Evolutionary conservation across 805 yeast genomes (phyloP).

Genomic region (Zygosaccharomyces bailii): DNA sequence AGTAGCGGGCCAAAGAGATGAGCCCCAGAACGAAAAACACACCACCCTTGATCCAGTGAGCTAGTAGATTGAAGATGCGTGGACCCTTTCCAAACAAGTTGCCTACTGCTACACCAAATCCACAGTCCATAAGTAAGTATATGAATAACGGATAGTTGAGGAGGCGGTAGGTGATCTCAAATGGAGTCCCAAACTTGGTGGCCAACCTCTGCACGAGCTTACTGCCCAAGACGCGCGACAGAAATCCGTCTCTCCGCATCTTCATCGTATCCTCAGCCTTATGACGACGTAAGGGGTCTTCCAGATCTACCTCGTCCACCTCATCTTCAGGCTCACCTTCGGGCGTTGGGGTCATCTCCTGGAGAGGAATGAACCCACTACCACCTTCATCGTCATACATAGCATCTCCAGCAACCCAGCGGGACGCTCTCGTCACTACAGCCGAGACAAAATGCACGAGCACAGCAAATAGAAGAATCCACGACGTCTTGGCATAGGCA

Average conservation of each 20-base stretch:
- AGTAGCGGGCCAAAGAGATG: slow-evolving; percentile 77
- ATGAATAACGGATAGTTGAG: slow-evolving; percentile 65
- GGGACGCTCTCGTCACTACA: slow-evolving; percentile 45
- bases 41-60: slow-evolving; percentile 95
- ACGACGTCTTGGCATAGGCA: slow-evolving; percentile 64
- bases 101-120: slow-evolving; percentile 58
- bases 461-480: slow-evolving; percentile 53
- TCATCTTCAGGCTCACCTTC: slow-evolving; percentile 10
- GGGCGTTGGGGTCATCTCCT: slow-evolving; percentile 18
- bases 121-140: slow-evolving; percentile 53
- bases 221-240: slow-evolving; percentile 38
- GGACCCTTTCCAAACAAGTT: slow-evolving; percentile 63
- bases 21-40: slow-evolving; percentile 77
- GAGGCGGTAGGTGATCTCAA: slow-evolving; percentile 42
- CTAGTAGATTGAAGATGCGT: slow-evolving; percentile 74
- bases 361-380: slow-evolving; percentile 30
- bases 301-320: slow-evolving; percentile 8
- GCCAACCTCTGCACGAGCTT: slow-evolving; percentile 24
- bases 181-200: slow-evolving; percentile 24
- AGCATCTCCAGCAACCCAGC: slow-evolving; percentile 23
- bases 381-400: slow-evolving; percentile 29
- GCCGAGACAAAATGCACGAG: slow-evolving; percentile 55
- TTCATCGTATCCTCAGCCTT: slow-evolving; percentile 18
- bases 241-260: slow-evolving; percentile 33
- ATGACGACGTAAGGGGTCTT: slow-evolving; percentile 11